Conservation (phyloP, 768 basidiomycete genomes). For the Amanita pallidorosea region DNA sequence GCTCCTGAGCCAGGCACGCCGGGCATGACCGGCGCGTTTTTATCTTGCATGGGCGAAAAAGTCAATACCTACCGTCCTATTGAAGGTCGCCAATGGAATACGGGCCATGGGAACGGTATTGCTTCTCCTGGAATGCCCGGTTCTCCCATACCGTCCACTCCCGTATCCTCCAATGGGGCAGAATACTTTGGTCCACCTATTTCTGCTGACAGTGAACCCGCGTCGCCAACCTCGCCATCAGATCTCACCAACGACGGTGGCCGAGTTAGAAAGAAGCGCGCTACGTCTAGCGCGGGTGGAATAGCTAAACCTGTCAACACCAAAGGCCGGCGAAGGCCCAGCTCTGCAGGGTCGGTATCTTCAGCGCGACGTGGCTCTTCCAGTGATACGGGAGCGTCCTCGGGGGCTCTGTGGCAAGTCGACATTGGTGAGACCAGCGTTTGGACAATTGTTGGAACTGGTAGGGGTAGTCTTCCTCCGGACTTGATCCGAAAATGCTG, state of each 20-base stretch:
- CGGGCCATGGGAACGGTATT: conserved; percentile 26
- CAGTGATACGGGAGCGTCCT: conserved; percentile 60
- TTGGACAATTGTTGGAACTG: conserved; percentile 91
- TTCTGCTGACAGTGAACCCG: conserved; percentile 53
- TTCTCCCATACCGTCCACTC: conserved; percentile 61
- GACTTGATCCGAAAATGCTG: conserved; percentile 9
- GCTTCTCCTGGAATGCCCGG: conserved; percentile 52
- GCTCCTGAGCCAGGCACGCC: conserved; percentile 71
- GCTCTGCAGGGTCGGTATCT: conserved; percentile 63
- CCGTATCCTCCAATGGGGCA: conserved; percentile 37
- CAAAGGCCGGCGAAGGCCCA: conserved; percentile 61
- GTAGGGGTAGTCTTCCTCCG: conserved; percentile 29
- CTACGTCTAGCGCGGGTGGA: conserved; percentile 62
- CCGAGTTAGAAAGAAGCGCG: conserved; percentile 76
- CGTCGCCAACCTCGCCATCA: conserved; percentile 56
- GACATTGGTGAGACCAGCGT: conserved; percentile 91
- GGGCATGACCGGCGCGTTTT: conserved; percentile 70
- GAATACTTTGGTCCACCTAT: conserved; percentile 57
- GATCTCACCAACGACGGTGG: conserved; percentile 75
- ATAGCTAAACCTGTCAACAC: conserved; percentile 34
- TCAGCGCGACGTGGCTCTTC: conserved; percentile 57
- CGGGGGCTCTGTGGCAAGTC: conserved; percentile 78
- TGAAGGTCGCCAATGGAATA: conserved; percentile 75
- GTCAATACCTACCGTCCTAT: conserved; percentile 84
- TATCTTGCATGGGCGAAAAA: conserved; percentile 89